These are phyloP conservation scores for Gillenia trifoliata DNA, from an alignment of 306 rosid genomes.

Conservation along the genomic window DNA sequence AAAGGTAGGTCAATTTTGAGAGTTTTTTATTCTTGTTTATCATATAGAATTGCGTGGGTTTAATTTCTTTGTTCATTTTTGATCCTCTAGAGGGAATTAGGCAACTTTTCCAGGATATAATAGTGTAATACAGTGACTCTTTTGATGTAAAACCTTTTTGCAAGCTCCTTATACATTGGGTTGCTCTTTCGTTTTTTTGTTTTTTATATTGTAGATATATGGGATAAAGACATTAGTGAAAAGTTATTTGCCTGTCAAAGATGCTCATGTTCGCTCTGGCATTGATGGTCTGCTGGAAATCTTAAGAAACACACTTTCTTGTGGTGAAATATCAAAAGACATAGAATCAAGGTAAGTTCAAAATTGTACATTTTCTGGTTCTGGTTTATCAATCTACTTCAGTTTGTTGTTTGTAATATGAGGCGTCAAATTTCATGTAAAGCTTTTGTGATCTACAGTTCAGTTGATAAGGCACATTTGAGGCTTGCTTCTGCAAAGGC, in stretches of 20 bases:
- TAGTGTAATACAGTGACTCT: background rate
- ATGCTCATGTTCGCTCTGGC: constrained; percentile 77
- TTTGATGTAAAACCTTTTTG: background rate
- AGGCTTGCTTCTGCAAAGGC: constrained; percentile 96
- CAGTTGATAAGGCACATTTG: constrained; percentile 88
- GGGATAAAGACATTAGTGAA: constrained; percentile 88
- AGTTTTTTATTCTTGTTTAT: constrained; percentile 7
- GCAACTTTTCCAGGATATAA: background rate
- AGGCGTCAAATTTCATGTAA: constrained; percentile 25
- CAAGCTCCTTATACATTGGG: background rate
- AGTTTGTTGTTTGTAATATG: background rate
- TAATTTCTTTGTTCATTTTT: constrained; percentile 1
- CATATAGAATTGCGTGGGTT: background rate
- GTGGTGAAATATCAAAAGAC: constrained; percentile 83
- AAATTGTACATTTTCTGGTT: background rate
- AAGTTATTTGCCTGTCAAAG: constrained; percentile 91
- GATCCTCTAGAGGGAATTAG: background rate
- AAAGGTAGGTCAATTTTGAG: constrained; percentile 56
- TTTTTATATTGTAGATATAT: constrained; percentile 52
- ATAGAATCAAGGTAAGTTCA: constrained; percentile 66
- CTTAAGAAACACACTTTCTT: constrained; percentile 61
- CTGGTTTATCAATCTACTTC: constrained; percentile 2
- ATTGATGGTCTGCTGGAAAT: constrained; percentile 66
- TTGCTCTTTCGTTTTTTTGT: background rate
- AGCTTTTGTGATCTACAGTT: constrained; percentile 51